Evolutionary conservation across 768 basidiomycete genomes (phyloP).

Genomic region (Trametes gibbosa): DNA sequence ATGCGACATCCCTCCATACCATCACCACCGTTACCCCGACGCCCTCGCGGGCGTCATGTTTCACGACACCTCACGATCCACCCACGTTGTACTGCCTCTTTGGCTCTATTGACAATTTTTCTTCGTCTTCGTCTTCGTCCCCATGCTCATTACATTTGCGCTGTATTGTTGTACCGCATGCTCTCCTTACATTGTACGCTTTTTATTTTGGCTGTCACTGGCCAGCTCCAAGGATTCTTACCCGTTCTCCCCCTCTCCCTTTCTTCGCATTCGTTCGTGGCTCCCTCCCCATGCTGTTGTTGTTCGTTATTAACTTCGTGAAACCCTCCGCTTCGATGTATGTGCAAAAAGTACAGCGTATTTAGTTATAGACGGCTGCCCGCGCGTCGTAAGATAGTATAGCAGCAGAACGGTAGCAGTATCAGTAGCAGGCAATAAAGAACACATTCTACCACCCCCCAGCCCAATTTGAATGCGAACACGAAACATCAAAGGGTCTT

Average conservation of each 20-base stretch:
- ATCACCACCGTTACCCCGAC: not conserved
- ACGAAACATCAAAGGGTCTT: too few relatives aligned
- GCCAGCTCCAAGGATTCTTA: not conserved
- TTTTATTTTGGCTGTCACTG: not conserved
- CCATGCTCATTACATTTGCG: not conserved
- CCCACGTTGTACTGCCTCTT: not conserved
- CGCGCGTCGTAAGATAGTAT: slow-evolving; percentile 10
- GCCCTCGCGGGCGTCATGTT: not conserved
- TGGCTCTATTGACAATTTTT: not conserved
- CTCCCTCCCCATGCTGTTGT: not conserved
- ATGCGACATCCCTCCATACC: not conserved
- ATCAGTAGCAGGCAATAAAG: not conserved
- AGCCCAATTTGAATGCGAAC: not conserved
- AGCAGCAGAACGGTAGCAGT: not conserved
- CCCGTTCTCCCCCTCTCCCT: not conserved
- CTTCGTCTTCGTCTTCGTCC: not conserved
- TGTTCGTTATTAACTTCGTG: not conserved
- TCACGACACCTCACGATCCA: not conserved
- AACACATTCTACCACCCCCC: not conserved
- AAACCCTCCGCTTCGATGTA: slow-evolving; percentile 1
- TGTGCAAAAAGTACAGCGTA: slow-evolving; percentile 17
- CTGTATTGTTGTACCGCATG: not conserved
- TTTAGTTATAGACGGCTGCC: slow-evolving; percentile 13
- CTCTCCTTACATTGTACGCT: not conserved
- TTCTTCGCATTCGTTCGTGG: not conserved